Percentiles rank a stretch among this genome's conserved stretches.
These are phyloP conservation scores for Rhizopus stolonifer DNA, from an alignment of 371 early-diverging fungal genomes.

Conservation along the genomic window DNA sequence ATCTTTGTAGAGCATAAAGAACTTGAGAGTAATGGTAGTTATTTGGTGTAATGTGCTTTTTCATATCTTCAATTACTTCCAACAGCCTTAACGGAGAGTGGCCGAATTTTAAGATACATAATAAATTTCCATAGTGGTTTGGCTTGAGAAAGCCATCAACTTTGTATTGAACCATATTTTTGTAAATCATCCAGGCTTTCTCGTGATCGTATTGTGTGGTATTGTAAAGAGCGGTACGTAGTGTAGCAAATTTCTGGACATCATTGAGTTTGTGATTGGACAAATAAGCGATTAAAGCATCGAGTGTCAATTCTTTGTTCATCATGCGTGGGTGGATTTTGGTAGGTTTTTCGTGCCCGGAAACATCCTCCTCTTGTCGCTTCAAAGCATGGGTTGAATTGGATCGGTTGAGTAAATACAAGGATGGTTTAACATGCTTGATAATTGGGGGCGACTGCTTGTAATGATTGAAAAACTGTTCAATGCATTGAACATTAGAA, in stretches of 20 bases:
- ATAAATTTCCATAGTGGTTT: slow-evolving; percentile 39
- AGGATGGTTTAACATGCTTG: slow-evolving; percentile 4
- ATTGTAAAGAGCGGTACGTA: slow-evolving; percentile 35
- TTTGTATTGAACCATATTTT: slow-evolving; percentile 26
- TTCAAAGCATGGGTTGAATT: slow-evolving; percentile 4
- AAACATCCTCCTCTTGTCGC: not conserved
- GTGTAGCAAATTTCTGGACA: slow-evolving; percentile 23
- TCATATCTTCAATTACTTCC: slow-evolving; percentile 32
- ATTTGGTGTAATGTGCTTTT: slow-evolving; percentile 7
- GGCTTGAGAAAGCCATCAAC: slow-evolving; percentile 27
- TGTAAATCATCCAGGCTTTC: slow-evolving; percentile 39
- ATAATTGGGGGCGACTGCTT: slow-evolving; percentile 1
- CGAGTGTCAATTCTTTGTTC: slow-evolving; percentile 14
- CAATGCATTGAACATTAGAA: not conserved
- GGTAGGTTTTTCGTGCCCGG: not conserved
- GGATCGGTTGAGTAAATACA: slow-evolving; percentile 12
- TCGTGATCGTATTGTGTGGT: slow-evolving; percentile 18
- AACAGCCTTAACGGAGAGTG: slow-evolving; percentile 22
- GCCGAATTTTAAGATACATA: slow-evolving; percentile 38
- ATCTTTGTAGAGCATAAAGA: slow-evolving; percentile 34
- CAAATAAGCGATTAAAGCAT: not conserved
- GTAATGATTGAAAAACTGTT: slow-evolving; percentile 3
- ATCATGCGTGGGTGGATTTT: slow-evolving; percentile 12
- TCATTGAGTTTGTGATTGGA: not conserved
- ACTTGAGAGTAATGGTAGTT: slow-evolving; percentile 30